These are phyloP conservation scores for Vitis rupestris DNA, from an alignment of 164 flowering plant species.

Conservation along the genomic window DNA sequence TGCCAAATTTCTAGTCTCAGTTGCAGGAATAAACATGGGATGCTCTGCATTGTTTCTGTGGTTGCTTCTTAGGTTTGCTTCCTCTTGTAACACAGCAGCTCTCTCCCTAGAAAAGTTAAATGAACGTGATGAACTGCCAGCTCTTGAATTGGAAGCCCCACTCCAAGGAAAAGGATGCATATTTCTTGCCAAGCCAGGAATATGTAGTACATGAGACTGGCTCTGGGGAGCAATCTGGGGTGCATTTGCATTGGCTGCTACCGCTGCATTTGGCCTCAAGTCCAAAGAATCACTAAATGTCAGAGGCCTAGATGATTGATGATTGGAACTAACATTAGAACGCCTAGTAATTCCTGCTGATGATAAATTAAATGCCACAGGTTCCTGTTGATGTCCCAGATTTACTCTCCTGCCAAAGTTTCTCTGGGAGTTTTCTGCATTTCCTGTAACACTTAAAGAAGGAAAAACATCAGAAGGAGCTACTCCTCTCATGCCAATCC, in stretches of 20 bases:
- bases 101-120: slow-evolving; percentile 25
- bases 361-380: slow-evolving; percentile 31
- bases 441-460: slow-evolving; percentile 24
- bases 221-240: slow-evolving; percentile 17
- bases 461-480: slow-evolving; percentile 28
- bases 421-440: slow-evolving; percentile 33
- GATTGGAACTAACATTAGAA: slow-evolving; percentile 20
- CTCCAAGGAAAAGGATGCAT: slow-evolving; percentile 37
- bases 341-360: slow-evolving; percentile 28
- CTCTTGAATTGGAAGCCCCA: slow-evolving; percentile 42
- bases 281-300: slow-evolving; percentile 34
- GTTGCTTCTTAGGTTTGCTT: slow-evolving; percentile 23
- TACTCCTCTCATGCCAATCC: slow-evolving; percentile 26
- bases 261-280: slow-evolving; percentile 27
- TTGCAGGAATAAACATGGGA: slow-evolving; percentile 25
- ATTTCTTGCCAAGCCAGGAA: slow-evolving; percentile 32
- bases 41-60: slow-evolving; percentile 32
- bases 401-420: slow-evolving; percentile 36
- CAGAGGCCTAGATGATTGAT: slow-evolving; percentile 24
- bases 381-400: slow-evolving; percentile 29
- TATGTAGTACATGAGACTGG: slow-evolving; percentile 23
- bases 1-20: slow-evolving; percentile 31
- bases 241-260: slow-evolving; percentile 15
- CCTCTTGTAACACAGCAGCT: slow-evolving; percentile 25
- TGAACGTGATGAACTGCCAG: slow-evolving; percentile 27